Evolutionary conservation across 202 grass and related monocot species (phyloP).

Genomic region (Zoysia matrella): DNA sequence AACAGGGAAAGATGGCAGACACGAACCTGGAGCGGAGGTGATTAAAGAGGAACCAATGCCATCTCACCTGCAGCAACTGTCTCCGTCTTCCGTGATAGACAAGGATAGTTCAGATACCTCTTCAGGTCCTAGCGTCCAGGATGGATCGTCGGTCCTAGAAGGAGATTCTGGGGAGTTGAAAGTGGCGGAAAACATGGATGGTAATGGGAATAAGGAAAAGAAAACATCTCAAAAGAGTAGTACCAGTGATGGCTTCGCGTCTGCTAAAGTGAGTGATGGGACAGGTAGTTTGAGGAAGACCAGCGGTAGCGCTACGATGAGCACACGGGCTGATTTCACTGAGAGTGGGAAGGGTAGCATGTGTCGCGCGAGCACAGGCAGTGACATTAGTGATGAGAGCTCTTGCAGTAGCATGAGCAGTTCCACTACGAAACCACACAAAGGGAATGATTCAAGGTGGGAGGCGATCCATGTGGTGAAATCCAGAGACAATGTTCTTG

Average conservation of each 20-base stretch:
- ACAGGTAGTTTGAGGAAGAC: conserved; percentile 76
- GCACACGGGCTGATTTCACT: conserved; percentile 59
- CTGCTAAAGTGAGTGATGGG: conserved; percentile 83
- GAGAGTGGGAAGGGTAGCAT: conserved; percentile 87
- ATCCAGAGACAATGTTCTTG: no score
- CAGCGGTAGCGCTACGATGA: conserved; percentile 52
- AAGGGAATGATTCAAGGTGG: conserved; percentile 87
- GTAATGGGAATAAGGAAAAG: no score
- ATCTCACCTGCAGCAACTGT: conserved; percentile 28
- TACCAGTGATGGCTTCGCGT: conserved; percentile 73
- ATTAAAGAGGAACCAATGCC: conserved; percentile 4
- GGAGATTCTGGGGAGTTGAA: conserved; percentile 52
- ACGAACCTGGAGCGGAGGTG: conserved; percentile 13
- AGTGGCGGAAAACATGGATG: conserved; percentile 47
- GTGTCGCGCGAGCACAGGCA: conserved; percentile 69
- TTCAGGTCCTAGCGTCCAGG: conserved; percentile 22
- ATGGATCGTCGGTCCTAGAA: conserved; percentile 7
- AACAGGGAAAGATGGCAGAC: conserved; percentile 39
- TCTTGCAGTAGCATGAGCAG: conserved; percentile 83
- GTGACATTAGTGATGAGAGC: conserved; percentile 73
- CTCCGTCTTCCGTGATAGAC: conserved; percentile 40
- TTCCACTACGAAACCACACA: conserved; percentile 76
- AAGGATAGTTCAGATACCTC: conserved; percentile 35
- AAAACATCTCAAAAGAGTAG: no score
- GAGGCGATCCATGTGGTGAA: conserved; percentile 77